These are phyloP conservation scores for Ramalina peruviana DNA, from an alignment of 495 filamentous ascomycete genomes.

Conservation along the genomic window DNA sequence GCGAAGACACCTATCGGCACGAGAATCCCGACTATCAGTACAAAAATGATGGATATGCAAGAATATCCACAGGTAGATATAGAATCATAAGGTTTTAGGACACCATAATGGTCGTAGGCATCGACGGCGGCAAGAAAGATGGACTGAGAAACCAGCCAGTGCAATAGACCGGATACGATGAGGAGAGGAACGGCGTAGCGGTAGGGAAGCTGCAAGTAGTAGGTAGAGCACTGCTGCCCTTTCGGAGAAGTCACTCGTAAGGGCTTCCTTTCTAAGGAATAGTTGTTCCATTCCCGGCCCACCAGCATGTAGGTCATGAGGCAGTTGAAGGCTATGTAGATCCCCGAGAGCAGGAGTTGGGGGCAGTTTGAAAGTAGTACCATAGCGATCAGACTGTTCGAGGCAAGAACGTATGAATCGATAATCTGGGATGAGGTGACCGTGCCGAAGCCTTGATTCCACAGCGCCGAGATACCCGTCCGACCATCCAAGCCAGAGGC, in stretches of 20 bases:
- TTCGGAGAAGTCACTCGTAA: constrained; percentile 34
- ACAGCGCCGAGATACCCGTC: no score
- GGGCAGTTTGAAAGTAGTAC: constrained; percentile 28
- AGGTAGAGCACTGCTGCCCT: constrained; percentile 26
- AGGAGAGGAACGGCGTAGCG: constrained; percentile 27
- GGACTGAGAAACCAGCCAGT: constrained; percentile 29
- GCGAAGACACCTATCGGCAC: constrained; percentile 15
- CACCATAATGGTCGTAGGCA: constrained; percentile 1
- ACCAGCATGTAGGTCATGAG: constrained; percentile 30
- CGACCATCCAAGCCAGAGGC: no score
- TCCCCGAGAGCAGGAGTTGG: constrained; percentile 29
- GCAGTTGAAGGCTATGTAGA: constrained; percentile 28
- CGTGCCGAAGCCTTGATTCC: no score
- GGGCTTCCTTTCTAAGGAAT: constrained; percentile 17
- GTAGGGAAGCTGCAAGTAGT: constrained; percentile 34
- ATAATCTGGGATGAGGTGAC: no score
- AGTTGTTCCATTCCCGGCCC: constrained; percentile 22
- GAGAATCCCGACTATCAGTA: constrained; percentile 15
- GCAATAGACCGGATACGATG: constrained; percentile 19
- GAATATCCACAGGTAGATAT: constrained; percentile 20
- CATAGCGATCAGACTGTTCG: constrained; percentile 13
- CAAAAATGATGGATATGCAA: constrained; percentile 19
- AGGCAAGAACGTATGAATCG: not conserved
- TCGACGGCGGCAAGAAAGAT: constrained; percentile 25
- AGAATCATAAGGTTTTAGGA: constrained; percentile 1